phyloP scores from a whole-genome alignment of 129 eudicot species.

The Silybum marianum region DNA sequence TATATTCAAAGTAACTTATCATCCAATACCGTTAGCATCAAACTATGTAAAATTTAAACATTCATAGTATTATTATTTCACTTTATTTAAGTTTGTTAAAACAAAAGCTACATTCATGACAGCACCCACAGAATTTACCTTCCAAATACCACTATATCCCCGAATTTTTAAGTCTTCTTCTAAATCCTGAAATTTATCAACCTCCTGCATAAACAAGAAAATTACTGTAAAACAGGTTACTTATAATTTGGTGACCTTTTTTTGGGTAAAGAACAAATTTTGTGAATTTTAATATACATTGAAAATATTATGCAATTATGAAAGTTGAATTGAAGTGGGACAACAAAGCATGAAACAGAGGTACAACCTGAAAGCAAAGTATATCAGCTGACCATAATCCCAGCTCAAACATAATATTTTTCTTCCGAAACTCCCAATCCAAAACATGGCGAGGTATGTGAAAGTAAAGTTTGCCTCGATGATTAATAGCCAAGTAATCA shows the following conservation, averaged over 20 bases:
- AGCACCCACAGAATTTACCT: conserved; percentile 48
- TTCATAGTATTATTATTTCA: no score
- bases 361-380: conserved; percentile 80
- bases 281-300: background rate
- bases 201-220: conserved; percentile 60
- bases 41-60: no score
- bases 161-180: conserved; percentile 63
- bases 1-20: no score
- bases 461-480: conserved; percentile 64
- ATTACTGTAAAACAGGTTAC: conserved; percentile 9
- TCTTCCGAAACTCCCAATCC: conserved; percentile 86
- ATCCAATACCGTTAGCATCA: no score
- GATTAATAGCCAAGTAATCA: conserved; percentile 81
- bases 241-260: background rate
- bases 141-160: conserved; percentile 93
- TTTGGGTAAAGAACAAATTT: background rate
- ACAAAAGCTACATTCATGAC: background rate
- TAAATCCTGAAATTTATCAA: conserved; percentile 80
- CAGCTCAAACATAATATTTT: conserved; percentile 74
- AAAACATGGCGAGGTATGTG: conserved; percentile 79
- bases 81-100: no score
- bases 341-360: background rate
- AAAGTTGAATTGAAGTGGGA: background rate
- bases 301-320: background rate
- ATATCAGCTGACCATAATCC: conserved; percentile 94